Conservation (phyloP, 2,329 filamentous ascomycete species). For the Fusarium incarnatum region DNA sequence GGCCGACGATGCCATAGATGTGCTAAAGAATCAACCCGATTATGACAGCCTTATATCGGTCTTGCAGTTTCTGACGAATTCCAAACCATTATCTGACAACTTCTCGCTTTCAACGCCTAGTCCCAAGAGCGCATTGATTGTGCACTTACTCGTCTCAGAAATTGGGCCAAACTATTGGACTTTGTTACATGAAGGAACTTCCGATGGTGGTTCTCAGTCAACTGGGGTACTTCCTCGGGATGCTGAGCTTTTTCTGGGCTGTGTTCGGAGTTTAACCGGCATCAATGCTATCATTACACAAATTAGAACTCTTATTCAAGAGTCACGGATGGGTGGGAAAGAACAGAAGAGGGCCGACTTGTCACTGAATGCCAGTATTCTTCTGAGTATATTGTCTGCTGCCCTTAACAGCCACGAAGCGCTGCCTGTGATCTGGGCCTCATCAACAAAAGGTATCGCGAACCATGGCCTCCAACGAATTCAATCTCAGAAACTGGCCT, state of each 20-base stretch:
- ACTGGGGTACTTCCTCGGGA: slow-evolving; percentile 49
- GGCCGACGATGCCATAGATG: slow-evolving; percentile 66
- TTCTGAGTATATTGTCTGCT: slow-evolving; percentile 58
- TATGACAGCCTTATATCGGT: slow-evolving; percentile 65
- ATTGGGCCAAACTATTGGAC: slow-evolving; percentile 88
- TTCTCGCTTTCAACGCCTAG: slow-evolving; percentile 60
- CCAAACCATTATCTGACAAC: slow-evolving; percentile 21
- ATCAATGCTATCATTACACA: slow-evolving; percentile 81
- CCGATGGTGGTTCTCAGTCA: slow-evolving; percentile 17
- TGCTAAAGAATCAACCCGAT: slow-evolving; percentile 71
- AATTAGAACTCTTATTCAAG: slow-evolving; percentile 70
- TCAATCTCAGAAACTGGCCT: slow-evolving; percentile 54
- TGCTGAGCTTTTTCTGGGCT: slow-evolving; percentile 66
- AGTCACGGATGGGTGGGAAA: slow-evolving; percentile 56
- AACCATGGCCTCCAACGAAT: slow-evolving; percentile 46
- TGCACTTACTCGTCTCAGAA: slow-evolving; percentile 78
- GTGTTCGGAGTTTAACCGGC: slow-evolving; percentile 79
- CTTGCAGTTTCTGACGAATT: slow-evolving; percentile 63
- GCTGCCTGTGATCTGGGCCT: slow-evolving; percentile 55
- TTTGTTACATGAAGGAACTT: slow-evolving; percentile 63
- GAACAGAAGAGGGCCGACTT: slow-evolving; percentile 56
- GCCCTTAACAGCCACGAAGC: slow-evolving; percentile 55
- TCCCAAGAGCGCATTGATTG: slow-evolving; percentile 77
- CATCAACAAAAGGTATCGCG: slow-evolving; percentile 43
- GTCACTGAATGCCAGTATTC: slow-evolving; percentile 57